Evolutionary conservation across 345 rosid species (phyloP).

Genomic region (Turnera subulata): DNA sequence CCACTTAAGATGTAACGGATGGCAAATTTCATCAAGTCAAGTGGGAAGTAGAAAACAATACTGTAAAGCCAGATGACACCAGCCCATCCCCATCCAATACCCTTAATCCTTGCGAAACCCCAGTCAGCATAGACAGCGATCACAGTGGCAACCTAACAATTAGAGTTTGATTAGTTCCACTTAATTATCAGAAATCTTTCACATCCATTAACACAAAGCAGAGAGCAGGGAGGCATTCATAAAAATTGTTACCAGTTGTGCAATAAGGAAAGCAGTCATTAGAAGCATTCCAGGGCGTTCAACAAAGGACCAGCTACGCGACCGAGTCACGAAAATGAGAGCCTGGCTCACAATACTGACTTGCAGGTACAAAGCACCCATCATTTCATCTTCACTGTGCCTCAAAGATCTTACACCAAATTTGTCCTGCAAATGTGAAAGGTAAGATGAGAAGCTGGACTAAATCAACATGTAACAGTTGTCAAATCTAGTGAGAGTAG

Average conservation of each 20-base stretch:
- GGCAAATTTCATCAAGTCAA: conserved; percentile 22
- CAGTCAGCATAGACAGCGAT: conserved; percentile 30
- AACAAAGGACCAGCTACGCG: conserved; percentile 31
- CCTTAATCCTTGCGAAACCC: conserved; percentile 26
- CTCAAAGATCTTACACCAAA: conserved; percentile 17
- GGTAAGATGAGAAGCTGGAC: background rate
- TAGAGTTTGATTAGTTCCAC: background rate
- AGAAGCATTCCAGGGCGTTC: conserved; percentile 31
- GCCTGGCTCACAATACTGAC: conserved; percentile 32
- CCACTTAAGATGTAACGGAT: conserved; percentile 30
- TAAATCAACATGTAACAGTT: too few relatives aligned
- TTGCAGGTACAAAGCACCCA: conserved; percentile 31
- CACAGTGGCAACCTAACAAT: conserved; percentile 25
- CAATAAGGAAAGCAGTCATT: conserved; percentile 21
- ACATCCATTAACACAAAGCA: background rate
- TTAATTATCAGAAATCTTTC: background rate
- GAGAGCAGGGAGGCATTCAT: background rate
- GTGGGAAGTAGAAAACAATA: conserved; percentile 21
- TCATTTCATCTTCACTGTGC: conserved; percentile 5
- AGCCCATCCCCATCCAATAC: conserved; percentile 35
- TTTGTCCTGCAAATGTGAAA: conserved; percentile 17
- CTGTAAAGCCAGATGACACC: conserved; percentile 31
- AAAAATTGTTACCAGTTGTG: conserved; percentile 22
- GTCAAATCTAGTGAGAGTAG: too few relatives aligned
- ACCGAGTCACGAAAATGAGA: conserved; percentile 31